phyloP scores from a whole-genome alignment of 768 basidiomycete species.

The Suillus weaverae region DNA sequence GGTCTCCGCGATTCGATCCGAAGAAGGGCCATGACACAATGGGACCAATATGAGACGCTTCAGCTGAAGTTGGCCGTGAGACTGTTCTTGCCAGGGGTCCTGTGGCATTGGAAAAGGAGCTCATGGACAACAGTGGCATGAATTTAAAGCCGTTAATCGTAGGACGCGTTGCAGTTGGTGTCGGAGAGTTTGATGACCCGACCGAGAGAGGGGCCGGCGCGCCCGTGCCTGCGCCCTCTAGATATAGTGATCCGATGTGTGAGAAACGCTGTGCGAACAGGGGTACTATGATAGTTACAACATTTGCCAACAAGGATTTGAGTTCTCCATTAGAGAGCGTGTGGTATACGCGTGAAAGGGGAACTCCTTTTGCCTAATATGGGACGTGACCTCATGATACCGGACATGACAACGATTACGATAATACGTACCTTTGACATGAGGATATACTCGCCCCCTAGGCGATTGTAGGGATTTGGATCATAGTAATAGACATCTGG shows the following conservation, averaged over 20 bases:
- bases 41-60: slow-evolving; percentile 60
- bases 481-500: slow-evolving; percentile 77
- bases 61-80: slow-evolving; percentile 27
- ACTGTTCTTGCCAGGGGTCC: neutral
- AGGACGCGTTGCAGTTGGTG: slow-evolving; percentile 27
- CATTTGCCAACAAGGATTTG: slow-evolving; percentile 62
- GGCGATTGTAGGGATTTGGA: slow-evolving; percentile 79
- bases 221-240: slow-evolving; percentile 31
- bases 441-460: slow-evolving; percentile 83
- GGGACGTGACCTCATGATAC: slow-evolving; percentile 8
- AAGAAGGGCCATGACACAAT: slow-evolving; percentile 93
- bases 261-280: slow-evolving; percentile 78
- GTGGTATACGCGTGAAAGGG: slow-evolving; percentile 70
- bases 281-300: slow-evolving; percentile 67
- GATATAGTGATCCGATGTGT: slow-evolving; percentile 73
- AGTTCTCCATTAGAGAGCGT: slow-evolving; percentile 66
- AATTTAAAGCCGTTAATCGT: slow-evolving; percentile 21
- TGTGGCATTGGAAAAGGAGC: slow-evolving; percentile 10
- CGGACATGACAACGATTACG: slow-evolving; percentile 3
- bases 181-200: slow-evolving; percentile 24
- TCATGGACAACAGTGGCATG: slow-evolving; percentile 17
- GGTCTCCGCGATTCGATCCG: slow-evolving; percentile 76
- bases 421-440: slow-evolving; percentile 72
- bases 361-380: slow-evolving; percentile 68
- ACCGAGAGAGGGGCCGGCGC: slow-evolving; percentile 18